These are phyloP conservation scores for Penicillium diatomitis DNA, from an alignment of 495 filamentous ascomycete species.

Conservation along the genomic window DNA sequence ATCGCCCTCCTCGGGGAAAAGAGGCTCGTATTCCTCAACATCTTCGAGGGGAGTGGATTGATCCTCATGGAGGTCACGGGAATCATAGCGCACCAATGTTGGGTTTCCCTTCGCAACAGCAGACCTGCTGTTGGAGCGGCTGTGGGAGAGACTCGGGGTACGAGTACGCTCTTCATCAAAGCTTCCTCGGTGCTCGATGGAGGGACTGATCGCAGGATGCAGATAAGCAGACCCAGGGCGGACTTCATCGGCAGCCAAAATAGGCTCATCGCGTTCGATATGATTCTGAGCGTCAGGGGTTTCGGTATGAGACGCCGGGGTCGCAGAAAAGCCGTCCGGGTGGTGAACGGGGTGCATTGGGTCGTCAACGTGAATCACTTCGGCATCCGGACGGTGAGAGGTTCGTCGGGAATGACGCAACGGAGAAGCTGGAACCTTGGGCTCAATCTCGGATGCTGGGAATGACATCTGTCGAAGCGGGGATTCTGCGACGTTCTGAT, in stretches of 20 bases:
- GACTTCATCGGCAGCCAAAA: conserved; percentile 86
- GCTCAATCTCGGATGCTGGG: conserved; percentile 25
- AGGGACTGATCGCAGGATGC: conserved; percentile 67
- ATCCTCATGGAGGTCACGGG: conserved; percentile 44
- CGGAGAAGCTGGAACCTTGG: conserved; percentile 2
- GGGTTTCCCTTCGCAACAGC: conserved; percentile 49
- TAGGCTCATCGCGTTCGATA: conserved; percentile 55
- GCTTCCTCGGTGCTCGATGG: conserved; percentile 50
- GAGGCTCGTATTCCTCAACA: conserved; percentile 87
- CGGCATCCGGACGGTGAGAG: conserved; percentile 35
- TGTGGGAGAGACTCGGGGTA: conserved; percentile 46
- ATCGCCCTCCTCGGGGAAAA: conserved; percentile 72
- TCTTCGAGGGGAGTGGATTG: conserved; percentile 69
- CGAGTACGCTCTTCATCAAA: conserved; percentile 48
- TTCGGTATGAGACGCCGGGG: conserved; percentile 13
- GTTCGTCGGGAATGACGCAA: conserved; percentile 9
- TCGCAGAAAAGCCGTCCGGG: conserved; percentile 46
- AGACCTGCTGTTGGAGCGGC: conserved; percentile 65
- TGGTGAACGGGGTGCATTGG: conserved; percentile 55
- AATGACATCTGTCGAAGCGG: conserved; percentile 47
- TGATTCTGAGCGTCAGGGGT: conserved; percentile 1
- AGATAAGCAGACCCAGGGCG: conserved; percentile 63
- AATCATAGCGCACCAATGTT: conserved; percentile 39
- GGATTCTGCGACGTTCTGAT: conserved; percentile 45
- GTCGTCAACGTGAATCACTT: conserved; percentile 70